Evolutionary conservation across 2,329 filamentous ascomycete genomes (phyloP).

Genomic region (Parastagonospora nodorum): DNA sequence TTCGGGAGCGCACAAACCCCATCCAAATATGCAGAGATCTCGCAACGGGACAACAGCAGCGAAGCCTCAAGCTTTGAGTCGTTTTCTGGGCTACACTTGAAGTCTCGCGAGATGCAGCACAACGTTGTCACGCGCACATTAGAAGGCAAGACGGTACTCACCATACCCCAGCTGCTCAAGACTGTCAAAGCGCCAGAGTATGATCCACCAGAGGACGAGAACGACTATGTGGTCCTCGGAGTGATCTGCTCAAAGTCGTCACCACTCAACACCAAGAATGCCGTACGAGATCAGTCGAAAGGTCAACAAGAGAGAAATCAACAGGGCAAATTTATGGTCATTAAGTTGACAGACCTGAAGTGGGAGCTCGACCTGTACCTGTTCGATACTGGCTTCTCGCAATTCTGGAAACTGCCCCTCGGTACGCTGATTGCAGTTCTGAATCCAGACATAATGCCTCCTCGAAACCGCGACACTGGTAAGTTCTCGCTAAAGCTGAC

Average conservation of each 20-base stretch:
- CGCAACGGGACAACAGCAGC: slow-evolving; percentile 51
- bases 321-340: slow-evolving; percentile 86
- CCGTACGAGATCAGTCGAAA: slow-evolving; percentile 48
- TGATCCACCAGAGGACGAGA: slow-evolving; percentile 77
- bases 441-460: slow-evolving; percentile 90
- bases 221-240: slow-evolving; percentile 87
- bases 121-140: slow-evolving; percentile 78
- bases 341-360: slow-evolving; percentile 84
- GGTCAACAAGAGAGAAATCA: slow-evolving; percentile 56
- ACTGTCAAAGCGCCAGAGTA: slow-evolving; percentile 83
- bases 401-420: slow-evolving; percentile 90
- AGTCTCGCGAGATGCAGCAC: slow-evolving; percentile 82
- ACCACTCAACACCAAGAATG: slow-evolving; percentile 66
- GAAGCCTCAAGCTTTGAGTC: slow-evolving; percentile 68
- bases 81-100: slow-evolving; percentile 84
- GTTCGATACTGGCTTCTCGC: slow-evolving; percentile 86
- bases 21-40: slow-evolving; percentile 39
- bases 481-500: slow-evolving; percentile 85
- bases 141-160: slow-evolving; percentile 75
- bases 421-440: slow-evolving; percentile 93
- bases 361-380: slow-evolving; percentile 92
- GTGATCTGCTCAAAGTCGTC: slow-evolving; percentile 88
- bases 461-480: slow-evolving; percentile 77
- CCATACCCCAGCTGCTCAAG: slow-evolving; percentile 79
- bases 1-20: slow-evolving; percentile 24